A percentile compares a stretch with the other conserved stretches of the same genome.
Conservation (phyloP, 1,139 yeast genomes). For the Waltiozyma sp. region DNA sequence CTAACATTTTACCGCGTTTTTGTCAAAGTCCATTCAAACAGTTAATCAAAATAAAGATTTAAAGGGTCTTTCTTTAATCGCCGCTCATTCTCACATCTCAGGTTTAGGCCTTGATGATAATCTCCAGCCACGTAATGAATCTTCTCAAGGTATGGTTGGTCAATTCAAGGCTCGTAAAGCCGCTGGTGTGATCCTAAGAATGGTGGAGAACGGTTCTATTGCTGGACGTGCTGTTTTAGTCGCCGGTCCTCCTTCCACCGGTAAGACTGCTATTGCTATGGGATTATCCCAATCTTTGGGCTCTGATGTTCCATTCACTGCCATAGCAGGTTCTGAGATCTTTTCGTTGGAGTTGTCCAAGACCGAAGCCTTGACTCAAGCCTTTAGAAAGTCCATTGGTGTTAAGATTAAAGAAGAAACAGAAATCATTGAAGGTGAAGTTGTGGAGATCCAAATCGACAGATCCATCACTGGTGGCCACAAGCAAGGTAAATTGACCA, state of each 20-base stretch:
- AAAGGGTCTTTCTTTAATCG: constrained; percentile 61
- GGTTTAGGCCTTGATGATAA: constrained; percentile 92
- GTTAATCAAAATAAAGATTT: constrained; percentile 32
- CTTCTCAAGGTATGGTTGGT: constrained; percentile 94
- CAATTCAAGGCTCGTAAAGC: constrained; percentile 92
- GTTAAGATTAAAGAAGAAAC: constrained; percentile 94
- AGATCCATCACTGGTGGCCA: constrained; percentile 95
- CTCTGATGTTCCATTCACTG: constrained; percentile 87
- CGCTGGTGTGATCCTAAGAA: constrained; percentile 84
- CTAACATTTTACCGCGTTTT: not conserved
- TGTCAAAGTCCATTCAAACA: constrained; percentile 33
- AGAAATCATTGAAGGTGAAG: constrained; percentile 96
- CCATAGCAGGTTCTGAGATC: constrained; percentile 88
- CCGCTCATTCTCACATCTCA: constrained; percentile 94
- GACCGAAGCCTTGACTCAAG: constrained; percentile 93
- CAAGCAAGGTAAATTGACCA: constrained; percentile 94
- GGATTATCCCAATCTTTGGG: constrained; percentile 89
- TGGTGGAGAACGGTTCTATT: constrained; percentile 88
- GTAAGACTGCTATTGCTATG: constrained; percentile 98
- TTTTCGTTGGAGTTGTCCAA: constrained; percentile 85
- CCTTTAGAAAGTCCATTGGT: constrained; percentile 91
- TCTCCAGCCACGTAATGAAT: constrained; percentile 59
- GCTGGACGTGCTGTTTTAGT: constrained; percentile 94
- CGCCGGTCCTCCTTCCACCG: constrained; percentile 98
- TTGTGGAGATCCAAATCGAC: constrained; percentile 95